These are phyloP conservation scores for Lactarius akahatsu DNA, from an alignment of 768 basidiomycete genomes.

Conservation along the genomic window DNA sequence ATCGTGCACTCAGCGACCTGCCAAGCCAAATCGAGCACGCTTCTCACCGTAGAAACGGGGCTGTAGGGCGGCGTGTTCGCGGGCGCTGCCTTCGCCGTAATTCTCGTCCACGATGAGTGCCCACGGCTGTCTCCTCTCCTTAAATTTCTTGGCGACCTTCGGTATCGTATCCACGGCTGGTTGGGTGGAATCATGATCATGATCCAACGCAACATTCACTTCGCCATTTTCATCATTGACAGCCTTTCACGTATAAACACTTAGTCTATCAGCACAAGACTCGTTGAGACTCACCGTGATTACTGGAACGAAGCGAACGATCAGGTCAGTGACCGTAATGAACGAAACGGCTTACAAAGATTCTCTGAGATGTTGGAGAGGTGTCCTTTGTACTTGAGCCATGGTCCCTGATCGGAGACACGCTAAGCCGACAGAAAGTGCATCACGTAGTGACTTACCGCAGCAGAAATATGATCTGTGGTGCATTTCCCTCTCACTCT, in stretches of 20 bases:
- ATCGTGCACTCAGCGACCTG: conserved; percentile 7
- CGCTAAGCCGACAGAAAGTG: not conserved
- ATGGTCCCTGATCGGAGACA: conserved; percentile 66
- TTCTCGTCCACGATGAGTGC: conserved; percentile 94
- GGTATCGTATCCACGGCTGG: conserved; percentile 79
- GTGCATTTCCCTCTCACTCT: conserved; percentile 98
- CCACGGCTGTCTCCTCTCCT: conserved; percentile 83
- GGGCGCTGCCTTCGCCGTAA: conserved; percentile 96
- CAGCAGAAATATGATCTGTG: conserved; percentile 97
- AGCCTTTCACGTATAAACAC: conserved; percentile 49
- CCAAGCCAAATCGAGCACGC: not conserved
- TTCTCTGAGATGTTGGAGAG: conserved; percentile 96
- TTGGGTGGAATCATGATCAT: conserved; percentile 47
- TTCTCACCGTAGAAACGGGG: conserved; percentile 84
- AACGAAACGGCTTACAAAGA: conserved; percentile 56
- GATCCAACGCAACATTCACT: conserved; percentile 89
- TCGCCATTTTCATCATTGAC: conserved; percentile 94
- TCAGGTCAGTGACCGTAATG: not conserved
- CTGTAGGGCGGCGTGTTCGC: conserved; percentile 97
- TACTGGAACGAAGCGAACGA: conserved; percentile 45
- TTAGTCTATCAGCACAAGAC: conserved; percentile 4
- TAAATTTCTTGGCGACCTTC: conserved; percentile 84
- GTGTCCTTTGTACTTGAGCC: conserved; percentile 99
- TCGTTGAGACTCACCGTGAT: conserved; percentile 60
- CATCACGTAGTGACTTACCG: conserved; percentile 46